These are phyloP conservation scores for Lodderomyces theae DNA, from an alignment of 1,139 yeast genomes.

Conservation along the genomic window DNA sequence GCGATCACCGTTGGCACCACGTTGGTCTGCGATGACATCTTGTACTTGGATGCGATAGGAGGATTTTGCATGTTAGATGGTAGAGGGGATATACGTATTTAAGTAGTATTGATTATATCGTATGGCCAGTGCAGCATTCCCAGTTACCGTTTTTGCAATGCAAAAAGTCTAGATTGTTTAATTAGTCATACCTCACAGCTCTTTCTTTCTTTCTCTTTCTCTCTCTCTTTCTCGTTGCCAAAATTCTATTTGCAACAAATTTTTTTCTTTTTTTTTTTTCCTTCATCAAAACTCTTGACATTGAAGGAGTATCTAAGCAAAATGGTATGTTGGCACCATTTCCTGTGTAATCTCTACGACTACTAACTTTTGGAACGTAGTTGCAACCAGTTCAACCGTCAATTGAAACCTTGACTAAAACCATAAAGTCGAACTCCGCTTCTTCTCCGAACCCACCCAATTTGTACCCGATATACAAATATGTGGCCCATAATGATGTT, in stretches of 20 bases:
- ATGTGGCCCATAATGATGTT: slow-evolving; percentile 70
- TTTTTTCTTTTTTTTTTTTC: background rate
- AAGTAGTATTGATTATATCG: too few relatives aligned
- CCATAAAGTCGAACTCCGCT: slow-evolving; percentile 38
- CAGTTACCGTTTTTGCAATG: too few relatives aligned
- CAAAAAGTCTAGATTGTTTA: background rate
- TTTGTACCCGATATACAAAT: slow-evolving; percentile 76
- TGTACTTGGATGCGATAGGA: slow-evolving; percentile 30
- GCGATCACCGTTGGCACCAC: slow-evolving; percentile 41
- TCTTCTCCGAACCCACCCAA: slow-evolving; percentile 38
- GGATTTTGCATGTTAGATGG: slow-evolving; percentile 25
- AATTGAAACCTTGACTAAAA: slow-evolving; percentile 45
- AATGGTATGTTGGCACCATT: slow-evolving; percentile 1
- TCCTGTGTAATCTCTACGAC: background rate
- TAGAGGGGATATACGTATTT: slow-evolving; percentile 1
- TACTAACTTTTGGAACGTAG: slow-evolving; percentile 8
- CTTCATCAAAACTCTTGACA: too few relatives aligned
- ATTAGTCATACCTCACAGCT: background rate
- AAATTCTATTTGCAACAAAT: slow-evolving; percentile 1
- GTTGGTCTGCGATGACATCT: slow-evolving; percentile 38
- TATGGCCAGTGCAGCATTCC: too few relatives aligned
- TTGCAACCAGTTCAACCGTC: slow-evolving; percentile 56
- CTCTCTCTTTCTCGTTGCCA: too few relatives aligned
- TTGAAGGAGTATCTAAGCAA: too few relatives aligned
- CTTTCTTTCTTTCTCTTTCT: too few relatives aligned